phyloP scores from a whole-genome alignment of 2,329 filamentous ascomycete species.

The Colletotrichum chrysophilum region DNA sequence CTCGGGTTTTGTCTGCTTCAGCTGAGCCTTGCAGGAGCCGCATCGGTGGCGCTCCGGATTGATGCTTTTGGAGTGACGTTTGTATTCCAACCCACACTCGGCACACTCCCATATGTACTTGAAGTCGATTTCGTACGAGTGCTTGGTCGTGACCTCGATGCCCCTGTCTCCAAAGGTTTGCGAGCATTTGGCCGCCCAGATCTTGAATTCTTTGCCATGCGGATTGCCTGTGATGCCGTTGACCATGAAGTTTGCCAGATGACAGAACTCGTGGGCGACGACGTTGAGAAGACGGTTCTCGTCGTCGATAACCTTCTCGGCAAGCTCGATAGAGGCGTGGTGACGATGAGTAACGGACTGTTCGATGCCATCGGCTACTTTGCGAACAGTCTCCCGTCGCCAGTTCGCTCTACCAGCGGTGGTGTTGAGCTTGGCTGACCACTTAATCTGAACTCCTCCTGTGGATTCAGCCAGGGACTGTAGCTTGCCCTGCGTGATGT shows the following conservation, averaged over 20 bases:
- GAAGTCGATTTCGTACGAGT: conserved; percentile 88
- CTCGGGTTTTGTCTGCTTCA: conserved; percentile 81
- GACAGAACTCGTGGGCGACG: conserved; percentile 96
- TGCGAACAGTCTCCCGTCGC: conserved; percentile 62
- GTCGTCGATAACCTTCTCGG: conserved; percentile 84
- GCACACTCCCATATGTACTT: conserved; percentile 88
- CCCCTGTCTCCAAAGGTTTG: conserved; percentile 63
- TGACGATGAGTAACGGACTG: conserved; percentile 43
- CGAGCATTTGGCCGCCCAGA: conserved; percentile 67
- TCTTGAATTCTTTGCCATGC: conserved; percentile 85
- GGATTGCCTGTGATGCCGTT: conserved; percentile 75
- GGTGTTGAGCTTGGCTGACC: conserved; percentile 80
- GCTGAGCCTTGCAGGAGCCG: conserved; percentile 71
- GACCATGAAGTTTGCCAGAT: conserved; percentile 91
- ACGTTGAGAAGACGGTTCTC: conserved; percentile 83
- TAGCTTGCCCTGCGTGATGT: conserved; percentile 67
- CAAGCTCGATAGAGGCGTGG: conserved; percentile 85
- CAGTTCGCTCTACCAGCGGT: conserved; percentile 80
- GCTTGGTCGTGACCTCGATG: conserved; percentile 86
- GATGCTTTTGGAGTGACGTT: conserved; percentile 86
- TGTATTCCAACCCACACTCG: conserved; percentile 73
- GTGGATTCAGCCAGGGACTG: conserved; percentile 62
- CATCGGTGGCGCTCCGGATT: conserved; percentile 75
- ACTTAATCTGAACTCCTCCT: conserved; percentile 74
- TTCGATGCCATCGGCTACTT: conserved; percentile 27